phyloP scores from a whole-genome alignment of 495 filamentous ascomycete genomes.

The Bacidia gigantensis region DNA sequence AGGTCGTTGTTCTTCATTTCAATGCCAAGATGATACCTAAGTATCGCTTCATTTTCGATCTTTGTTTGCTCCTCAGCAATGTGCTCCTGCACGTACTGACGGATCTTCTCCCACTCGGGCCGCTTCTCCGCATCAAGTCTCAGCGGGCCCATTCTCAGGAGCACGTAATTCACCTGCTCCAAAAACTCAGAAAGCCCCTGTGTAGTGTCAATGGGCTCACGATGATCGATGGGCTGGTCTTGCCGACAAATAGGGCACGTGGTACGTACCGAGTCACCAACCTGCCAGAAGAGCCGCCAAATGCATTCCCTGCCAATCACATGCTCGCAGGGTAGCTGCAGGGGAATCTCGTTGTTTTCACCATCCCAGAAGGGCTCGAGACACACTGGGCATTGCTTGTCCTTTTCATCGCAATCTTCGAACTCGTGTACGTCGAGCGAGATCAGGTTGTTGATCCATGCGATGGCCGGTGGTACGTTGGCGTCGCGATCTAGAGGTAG shows the following conservation, averaged over 20 bases:
- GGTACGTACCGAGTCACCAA: not conserved
- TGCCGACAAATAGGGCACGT: not conserved
- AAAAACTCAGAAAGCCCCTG: not conserved
- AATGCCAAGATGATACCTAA: not conserved
- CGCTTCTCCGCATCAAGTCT: not conserved
- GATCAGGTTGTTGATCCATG: constrained; percentile 3
- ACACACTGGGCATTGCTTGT: constrained; percentile 1
- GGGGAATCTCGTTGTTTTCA: not conserved
- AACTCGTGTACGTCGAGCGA: constrained; percentile 3
- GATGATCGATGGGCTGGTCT: not conserved
- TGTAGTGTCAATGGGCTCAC: not conserved
- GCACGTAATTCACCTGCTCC: not conserved
- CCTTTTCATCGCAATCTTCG: not conserved
- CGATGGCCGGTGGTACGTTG: not conserved
- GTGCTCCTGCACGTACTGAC: not conserved
- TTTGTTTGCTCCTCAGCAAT: not conserved
- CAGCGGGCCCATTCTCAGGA: not conserved
- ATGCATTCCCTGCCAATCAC: constrained; percentile 3
- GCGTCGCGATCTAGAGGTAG: not conserved
- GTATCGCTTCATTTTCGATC: not conserved
- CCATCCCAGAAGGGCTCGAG: not conserved
- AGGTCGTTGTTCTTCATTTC: not conserved
- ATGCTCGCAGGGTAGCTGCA: constrained; percentile 7
- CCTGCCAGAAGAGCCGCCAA: not conserved
- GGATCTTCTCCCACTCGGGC: not conserved